These are phyloP conservation scores for Aquilaria yunnanensis DNA, from an alignment of 345 rosid genomes.

Conservation along the genomic window DNA sequence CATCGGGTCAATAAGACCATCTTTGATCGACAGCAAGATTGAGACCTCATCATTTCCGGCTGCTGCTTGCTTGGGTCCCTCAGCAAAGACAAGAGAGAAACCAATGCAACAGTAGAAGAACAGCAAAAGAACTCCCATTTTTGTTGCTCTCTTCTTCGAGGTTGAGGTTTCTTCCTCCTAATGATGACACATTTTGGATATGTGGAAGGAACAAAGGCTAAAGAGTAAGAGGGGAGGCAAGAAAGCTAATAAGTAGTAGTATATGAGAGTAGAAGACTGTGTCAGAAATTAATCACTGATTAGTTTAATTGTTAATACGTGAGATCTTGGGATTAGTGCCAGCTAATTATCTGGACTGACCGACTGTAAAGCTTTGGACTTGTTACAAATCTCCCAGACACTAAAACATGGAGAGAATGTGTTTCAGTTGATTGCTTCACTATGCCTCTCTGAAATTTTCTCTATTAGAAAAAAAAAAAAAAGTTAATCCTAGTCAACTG, in stretches of 20 bases:
- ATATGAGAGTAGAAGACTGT: slow-evolving; percentile 13
- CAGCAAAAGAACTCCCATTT: slow-evolving; percentile 34
- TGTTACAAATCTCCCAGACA: slow-evolving; percentile 57
- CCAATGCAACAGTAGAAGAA: slow-evolving; percentile 43
- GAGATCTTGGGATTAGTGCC: slow-evolving; percentile 64
- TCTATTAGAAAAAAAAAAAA: background rate
- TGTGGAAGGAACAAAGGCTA: slow-evolving; percentile 15
- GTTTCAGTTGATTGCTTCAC: slow-evolving; percentile 29
- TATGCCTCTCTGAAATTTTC: slow-evolving; percentile 5
- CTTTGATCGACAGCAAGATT: slow-evolving; percentile 47
- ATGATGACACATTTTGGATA: slow-evolving; percentile 32
- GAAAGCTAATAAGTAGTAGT: slow-evolving; percentile 18
- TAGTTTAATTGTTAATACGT: slow-evolving; percentile 29
- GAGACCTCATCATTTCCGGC: slow-evolving; percentile 34
- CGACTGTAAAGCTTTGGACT: slow-evolving; percentile 70
- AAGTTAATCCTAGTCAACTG: slow-evolving; percentile 30
- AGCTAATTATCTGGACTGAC: slow-evolving; percentile 37
- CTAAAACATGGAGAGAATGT: slow-evolving; percentile 81
- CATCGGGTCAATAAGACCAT: slow-evolving; percentile 50
- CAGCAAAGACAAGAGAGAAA: slow-evolving; percentile 37
- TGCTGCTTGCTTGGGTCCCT: slow-evolving; percentile 21
- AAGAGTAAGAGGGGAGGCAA: slow-evolving; percentile 22
- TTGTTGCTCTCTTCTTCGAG: slow-evolving; percentile 6
- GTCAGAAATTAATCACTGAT: slow-evolving; percentile 13
- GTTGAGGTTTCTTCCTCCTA: slow-evolving; percentile 20